Evolutionary conservation across 805 yeast species (phyloP).

Genomic region (Cyberlindnera nakhonratchasimensis): DNA sequence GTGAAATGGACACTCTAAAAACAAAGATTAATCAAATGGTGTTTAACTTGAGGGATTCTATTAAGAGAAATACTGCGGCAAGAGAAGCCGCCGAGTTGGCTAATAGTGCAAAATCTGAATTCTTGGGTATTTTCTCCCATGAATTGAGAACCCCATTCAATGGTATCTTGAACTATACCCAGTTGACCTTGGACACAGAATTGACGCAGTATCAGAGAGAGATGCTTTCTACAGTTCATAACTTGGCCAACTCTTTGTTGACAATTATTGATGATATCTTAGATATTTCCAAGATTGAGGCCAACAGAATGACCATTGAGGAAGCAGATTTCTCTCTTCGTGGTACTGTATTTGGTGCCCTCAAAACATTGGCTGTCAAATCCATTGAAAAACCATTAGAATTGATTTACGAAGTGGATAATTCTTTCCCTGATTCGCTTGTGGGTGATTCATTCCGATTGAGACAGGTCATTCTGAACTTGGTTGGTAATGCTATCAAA

Average conservation of each 20-base stretch:
- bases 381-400: constrained; percentile 84
- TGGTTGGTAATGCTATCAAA: constrained; percentile 88
- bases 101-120: constrained; percentile 84
- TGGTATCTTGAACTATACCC: constrained; percentile 93
- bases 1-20: constrained; percentile 70
- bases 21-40: constrained; percentile 75
- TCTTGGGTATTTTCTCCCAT: constrained; percentile 83
- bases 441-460: constrained; percentile 88
- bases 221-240: constrained; percentile 86
- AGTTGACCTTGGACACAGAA: constrained; percentile 81
- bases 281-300: constrained; percentile 91
- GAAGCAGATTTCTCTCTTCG: constrained; percentile 82
- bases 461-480: constrained; percentile 80
- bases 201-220: constrained; percentile 89
- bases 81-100: constrained; percentile 94
- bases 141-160: constrained; percentile 91
- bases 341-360: constrained; percentile 86
- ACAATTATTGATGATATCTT: constrained; percentile 87
- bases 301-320: constrained; percentile 90
- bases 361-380: constrained; percentile 84
- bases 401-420: constrained; percentile 76
- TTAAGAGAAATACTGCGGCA: constrained; percentile 88
- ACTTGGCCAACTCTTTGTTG: constrained; percentile 77
- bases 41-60: constrained; percentile 78
- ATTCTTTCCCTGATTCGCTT: constrained; percentile 81